Percentiles rank a stretch among this genome's conserved stretches.
These are phyloP conservation scores for Inonotus hispidus DNA, from an alignment of 1,284 basidiomycete genomes.

Conservation along the genomic window DNA sequence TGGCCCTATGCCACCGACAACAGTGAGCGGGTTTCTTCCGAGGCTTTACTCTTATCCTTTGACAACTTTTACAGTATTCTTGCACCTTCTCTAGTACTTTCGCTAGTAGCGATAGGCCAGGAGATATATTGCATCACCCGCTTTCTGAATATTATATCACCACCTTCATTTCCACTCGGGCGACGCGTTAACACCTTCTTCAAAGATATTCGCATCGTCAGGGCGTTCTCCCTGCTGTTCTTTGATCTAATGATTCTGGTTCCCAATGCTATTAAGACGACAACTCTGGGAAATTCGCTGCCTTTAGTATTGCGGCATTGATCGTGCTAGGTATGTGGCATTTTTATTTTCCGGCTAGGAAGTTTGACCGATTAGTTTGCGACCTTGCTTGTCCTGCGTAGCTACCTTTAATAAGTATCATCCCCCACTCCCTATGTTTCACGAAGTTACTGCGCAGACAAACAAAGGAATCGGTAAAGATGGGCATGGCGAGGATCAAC, in stretches of 20 bases:
- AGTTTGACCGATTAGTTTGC: neutral
- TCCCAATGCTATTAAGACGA: conserved; percentile 35
- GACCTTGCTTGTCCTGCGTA: neutral
- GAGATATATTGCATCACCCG: conserved; percentile 40
- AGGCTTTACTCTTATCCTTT: neutral
- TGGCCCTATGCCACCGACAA: conserved; percentile 32
- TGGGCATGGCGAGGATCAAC: neutral
- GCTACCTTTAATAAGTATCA: conserved; percentile 19
- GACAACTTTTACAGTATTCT: conserved; percentile 31
- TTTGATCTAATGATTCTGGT: conserved; percentile 42
- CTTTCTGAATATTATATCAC: conserved; percentile 30
- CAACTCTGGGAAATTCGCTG: conserved; percentile 39
- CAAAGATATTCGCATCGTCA: conserved; percentile 30
- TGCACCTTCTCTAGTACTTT: conserved; percentile 37
- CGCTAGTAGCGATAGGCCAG: conserved; percentile 36
- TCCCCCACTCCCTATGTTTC: neutral
- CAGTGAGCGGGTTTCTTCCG: conserved; percentile 30
- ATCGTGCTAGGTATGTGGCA: conserved; percentile 34
- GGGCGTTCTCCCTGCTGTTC: conserved; percentile 37
- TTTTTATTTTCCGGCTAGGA: neutral
- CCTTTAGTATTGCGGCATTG: conserved; percentile 45
- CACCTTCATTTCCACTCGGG: conserved; percentile 25
- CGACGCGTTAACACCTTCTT: conserved; percentile 25
- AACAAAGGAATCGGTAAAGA: neutral
- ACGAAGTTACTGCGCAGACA: neutral